Evolutionary conservation across 2,329 filamentous ascomycete genomes (phyloP), one percentile per base, ranked within the genome.

Genomic region (Hansfordia pulvinata): DNA sequence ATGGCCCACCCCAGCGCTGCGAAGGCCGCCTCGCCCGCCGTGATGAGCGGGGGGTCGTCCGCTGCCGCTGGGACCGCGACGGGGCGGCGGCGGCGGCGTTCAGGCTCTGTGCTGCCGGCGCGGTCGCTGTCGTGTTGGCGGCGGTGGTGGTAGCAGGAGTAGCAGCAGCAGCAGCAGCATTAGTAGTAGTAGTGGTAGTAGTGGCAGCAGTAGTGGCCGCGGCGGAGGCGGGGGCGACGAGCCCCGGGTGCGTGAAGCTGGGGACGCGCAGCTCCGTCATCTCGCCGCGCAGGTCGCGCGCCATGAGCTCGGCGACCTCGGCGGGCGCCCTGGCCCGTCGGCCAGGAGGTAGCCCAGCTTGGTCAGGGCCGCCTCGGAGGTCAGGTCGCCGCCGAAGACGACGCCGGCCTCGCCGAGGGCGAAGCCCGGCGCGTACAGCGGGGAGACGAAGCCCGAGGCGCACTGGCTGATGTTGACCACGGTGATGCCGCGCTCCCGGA

Each of bases 381-480:
- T 94, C 54, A 93, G 65, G 44, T 93, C 85, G 38, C 86, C 71
- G 5, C 86, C 86, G 37, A 90, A 86, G 17, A 93, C 82, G 25
- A 94, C 83, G 18, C 86, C 86, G 3, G 82, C 82, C 29, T 76
- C 68, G 20, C 82, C 83, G 11, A 93, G 68, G 20, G 78, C 75
- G 38, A 82, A 81, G 7, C 75, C 79, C 0, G 79, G 72, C 2
- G 78, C 79, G 53, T 84, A 85, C n/a, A 84, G 62, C 3, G 79
- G 77, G 26, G 72, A 81, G 12, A 84, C 79, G 42, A 78, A 79
- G 22, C 79, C 79, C 33, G 69, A 76, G 39, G 76, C 67, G 62
- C 86, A 94, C 56, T 94, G 86, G 26, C 82, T 92, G 33, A 94
- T 76, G 46, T 92, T 93, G 38, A 93, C 82, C 32, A 94, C 76